Evolutionary conservation across 352 stramenopile genomes (phyloP).

Genomic region (Phytophthora pseudosyringae): DNA sequence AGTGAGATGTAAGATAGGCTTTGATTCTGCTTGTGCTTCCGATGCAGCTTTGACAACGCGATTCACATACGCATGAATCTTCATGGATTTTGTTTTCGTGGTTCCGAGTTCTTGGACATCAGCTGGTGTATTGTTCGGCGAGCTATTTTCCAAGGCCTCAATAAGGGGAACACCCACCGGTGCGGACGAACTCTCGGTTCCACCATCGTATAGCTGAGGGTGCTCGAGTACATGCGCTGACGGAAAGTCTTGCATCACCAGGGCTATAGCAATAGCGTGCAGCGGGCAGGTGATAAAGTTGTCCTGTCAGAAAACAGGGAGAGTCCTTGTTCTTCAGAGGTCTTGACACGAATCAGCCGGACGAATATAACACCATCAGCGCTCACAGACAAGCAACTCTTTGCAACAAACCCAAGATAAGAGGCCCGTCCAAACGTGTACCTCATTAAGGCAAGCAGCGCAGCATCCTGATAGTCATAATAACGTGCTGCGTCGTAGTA

Average conservation of each 20-base stretch:
- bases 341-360: slow-evolving; percentile 9
- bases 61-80: slow-evolving; percentile 6
- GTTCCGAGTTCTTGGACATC: neutral
- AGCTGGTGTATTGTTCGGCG: neutral
- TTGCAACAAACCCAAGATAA: slow-evolving; percentile 12
- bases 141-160: neutral
- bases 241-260: slow-evolving; percentile 6
- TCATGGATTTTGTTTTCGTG: slow-evolving; percentile 4
- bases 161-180: neutral
- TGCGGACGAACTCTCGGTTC: neutral
- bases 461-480: slow-evolving; percentile 33
- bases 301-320: slow-evolving; percentile 11
- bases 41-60: slow-evolving; percentile 5
- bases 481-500: slow-evolving; percentile 4
- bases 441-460: slow-evolving; percentile 20
- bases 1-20: slow-evolving; percentile 2
- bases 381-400: slow-evolving; percentile 21
- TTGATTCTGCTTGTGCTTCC: neutral
- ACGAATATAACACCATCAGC: slow-evolving; percentile 17
- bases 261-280: slow-evolving; percentile 6
- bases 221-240: neutral
- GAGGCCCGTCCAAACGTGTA: slow-evolving; percentile 22
- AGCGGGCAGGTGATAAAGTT: slow-evolving; percentile 11
- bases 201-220: neutral
- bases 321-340: slow-evolving; percentile 5